Percentiles rank a stretch among this genome's conserved stretches.
These are phyloP conservation scores for Botryotinia globosa DNA, from an alignment of 2,329 filamentous ascomycete genomes.

Conservation along the genomic window DNA sequence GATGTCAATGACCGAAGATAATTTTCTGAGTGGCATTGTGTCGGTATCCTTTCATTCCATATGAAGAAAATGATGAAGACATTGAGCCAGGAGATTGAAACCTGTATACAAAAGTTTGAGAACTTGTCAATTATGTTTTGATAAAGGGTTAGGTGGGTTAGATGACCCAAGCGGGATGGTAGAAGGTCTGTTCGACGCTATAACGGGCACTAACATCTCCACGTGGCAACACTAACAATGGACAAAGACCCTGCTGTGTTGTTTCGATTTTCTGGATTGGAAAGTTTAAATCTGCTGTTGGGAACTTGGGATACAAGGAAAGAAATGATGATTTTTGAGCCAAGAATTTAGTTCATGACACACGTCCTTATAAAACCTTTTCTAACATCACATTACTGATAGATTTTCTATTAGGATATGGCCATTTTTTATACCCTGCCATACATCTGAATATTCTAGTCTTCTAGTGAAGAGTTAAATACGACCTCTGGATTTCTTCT, in stretches of 20 bases:
- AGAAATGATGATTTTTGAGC: background rate
- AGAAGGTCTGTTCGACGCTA: background rate
- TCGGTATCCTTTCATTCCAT: background rate
- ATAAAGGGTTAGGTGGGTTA: background rate
- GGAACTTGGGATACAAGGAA: too few species aligned
- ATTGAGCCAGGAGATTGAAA: too few species aligned
- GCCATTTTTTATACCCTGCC: background rate
- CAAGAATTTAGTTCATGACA: background rate
- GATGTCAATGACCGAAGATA: too few species aligned
- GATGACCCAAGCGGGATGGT: background rate
- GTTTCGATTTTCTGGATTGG: background rate
- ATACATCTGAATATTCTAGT: background rate
- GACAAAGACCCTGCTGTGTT: background rate
- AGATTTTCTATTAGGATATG: background rate
- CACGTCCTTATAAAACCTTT: background rate
- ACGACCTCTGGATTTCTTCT: background rate
- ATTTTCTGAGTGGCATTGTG: background rate
- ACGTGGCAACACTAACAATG: background rate
- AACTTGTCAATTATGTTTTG: background rate
- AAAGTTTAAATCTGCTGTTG: background rate
- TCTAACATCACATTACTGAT: background rate
- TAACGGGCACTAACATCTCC: background rate
- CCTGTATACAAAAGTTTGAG: background rate
- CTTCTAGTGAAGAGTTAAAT: background rate
- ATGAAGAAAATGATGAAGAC: background rate